Conservation (phyloP, 495 filamentous ascomycete genomes). For the Eremomyces bilateralis region DNA sequence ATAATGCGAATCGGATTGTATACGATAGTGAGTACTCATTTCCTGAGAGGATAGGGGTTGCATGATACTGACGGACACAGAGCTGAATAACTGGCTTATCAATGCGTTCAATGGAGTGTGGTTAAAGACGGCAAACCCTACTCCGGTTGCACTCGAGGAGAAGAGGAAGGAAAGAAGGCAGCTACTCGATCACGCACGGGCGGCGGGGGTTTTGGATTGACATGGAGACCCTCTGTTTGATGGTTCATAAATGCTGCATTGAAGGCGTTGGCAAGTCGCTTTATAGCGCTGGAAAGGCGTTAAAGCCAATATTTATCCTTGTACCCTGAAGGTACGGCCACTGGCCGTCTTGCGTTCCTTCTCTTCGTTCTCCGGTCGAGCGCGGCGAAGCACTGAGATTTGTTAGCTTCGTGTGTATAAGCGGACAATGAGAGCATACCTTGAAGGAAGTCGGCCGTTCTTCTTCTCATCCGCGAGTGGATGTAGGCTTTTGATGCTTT, state of each 20-base stretch:
- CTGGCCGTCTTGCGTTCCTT: conserved; percentile 97
- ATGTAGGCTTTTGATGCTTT: conserved; percentile 99
- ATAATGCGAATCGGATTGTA: conserved; percentile 79
- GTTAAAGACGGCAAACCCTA: conserved; percentile 47
- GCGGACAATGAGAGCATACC: conserved; percentile 26
- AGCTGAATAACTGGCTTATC: conserved; percentile 76
- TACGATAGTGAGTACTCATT: conserved; percentile 59
- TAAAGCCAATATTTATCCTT: too few relatives aligned
- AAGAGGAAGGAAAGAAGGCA: background rate
- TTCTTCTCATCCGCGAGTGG: conserved; percentile 87
- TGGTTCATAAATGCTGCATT: too few relatives aligned
- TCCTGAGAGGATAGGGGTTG: background rate
- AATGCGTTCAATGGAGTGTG: conserved; percentile 98
- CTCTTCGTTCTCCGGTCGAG: conserved; percentile 83
- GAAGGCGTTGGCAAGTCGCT: too few relatives aligned
- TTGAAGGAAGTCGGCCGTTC: conserved; percentile 96
- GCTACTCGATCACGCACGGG: too few relatives aligned
- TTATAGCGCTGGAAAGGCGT: too few relatives aligned
- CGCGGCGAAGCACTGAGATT: conserved; percentile 53
- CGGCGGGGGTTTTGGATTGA: background rate
- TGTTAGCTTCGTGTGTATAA: conserved; percentile 9
- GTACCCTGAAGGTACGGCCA: conserved; percentile 78
- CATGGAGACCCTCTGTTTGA: background rate
- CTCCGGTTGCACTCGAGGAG: conserved; percentile 23
- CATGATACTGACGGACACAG: conserved; percentile 25